A percentile compares a stretch with the other conserved stretches of the same genome.
Conservation (phyloP, 768 basidiomycete species). For the Mycena rebaudengoi region DNA sequence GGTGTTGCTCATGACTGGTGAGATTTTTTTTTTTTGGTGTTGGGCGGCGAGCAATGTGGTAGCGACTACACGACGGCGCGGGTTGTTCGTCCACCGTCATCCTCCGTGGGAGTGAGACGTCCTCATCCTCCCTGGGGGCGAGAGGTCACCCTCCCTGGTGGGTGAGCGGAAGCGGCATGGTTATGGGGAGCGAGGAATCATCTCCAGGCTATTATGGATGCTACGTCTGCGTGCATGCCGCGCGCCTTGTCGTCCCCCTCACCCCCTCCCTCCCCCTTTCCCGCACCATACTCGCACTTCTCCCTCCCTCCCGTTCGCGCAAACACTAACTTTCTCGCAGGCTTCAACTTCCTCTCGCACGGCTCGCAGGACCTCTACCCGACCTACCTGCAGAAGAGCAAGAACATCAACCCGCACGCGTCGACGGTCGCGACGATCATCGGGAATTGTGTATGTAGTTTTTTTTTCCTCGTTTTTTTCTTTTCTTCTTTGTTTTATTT, state of each 20-base stretch:
- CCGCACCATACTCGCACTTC: background rate
- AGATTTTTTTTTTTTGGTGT: background rate
- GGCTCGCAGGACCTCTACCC: constrained; percentile 84
- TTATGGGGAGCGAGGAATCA: too few species aligned
- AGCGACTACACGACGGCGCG: background rate
- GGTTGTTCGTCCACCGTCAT: too few species aligned
- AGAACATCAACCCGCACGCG: constrained; percentile 63
- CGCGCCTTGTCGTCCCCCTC: background rate
- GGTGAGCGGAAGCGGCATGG: too few species aligned
- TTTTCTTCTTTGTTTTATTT: background rate
- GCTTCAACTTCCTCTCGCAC: constrained; percentile 83
- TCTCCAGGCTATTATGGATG: too few species aligned
- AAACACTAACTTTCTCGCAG: too few species aligned
- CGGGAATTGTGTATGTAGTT: constrained; percentile 63
- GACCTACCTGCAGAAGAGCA: constrained; percentile 72
- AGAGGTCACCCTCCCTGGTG: too few species aligned
- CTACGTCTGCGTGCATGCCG: too few species aligned
- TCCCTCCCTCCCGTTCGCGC: background rate
- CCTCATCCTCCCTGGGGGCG: too few species aligned
- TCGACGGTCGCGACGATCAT: constrained; percentile 85
- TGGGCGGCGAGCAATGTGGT: too few species aligned
- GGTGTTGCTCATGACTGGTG: constrained; percentile 79
- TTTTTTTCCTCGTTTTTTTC: background rate
- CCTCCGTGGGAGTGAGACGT: too few species aligned
- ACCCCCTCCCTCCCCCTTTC: background rate